A percentile compares a stretch with the other conserved stretches of the same genome.
phyloP scores from a whole-genome alignment of 1,284 basidiomycete species.

The Ceratobasidium sp. region DNA sequence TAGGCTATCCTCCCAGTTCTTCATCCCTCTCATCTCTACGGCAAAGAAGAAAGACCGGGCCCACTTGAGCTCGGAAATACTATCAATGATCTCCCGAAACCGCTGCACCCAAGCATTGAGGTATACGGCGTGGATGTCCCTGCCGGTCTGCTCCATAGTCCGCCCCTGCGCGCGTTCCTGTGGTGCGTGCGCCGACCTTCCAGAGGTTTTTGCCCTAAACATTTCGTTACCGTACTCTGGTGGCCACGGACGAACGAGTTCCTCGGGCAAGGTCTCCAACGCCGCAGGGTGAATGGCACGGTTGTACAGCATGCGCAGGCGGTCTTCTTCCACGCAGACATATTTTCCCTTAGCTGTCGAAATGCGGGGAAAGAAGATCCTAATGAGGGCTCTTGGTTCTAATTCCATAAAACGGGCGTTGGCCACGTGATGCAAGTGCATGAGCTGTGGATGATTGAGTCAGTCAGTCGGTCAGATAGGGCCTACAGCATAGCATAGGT shows the following conservation, averaged over 20 bases:
- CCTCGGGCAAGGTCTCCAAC: background rate
- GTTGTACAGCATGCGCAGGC: background rate
- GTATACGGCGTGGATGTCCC: slow-evolving; percentile 14
- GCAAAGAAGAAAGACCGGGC: slow-evolving; percentile 14
- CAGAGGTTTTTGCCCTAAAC: background rate
- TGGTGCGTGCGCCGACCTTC: too few relatives aligned
- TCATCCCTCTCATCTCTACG: slow-evolving; percentile 25
- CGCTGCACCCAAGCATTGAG: background rate
- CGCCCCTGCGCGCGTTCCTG: background rate
- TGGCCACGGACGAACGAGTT: background rate
- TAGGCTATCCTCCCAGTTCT: background rate
- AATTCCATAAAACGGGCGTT: slow-evolving; percentile 15
- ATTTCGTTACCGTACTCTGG: background rate
- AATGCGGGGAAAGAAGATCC: background rate
- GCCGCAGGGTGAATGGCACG: background rate
- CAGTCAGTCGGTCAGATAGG: background rate
- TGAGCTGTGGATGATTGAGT: background rate
- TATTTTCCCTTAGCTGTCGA: too few relatives aligned
- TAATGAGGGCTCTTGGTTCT: background rate
- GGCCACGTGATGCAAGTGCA: background rate
- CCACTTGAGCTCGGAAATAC: background rate
- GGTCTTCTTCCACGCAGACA: background rate
- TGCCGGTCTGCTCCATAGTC: background rate
- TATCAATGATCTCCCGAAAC: background rate
- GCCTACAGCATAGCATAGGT: background rate